Evolutionary conservation across 495 filamentous ascomycete genomes (phyloP), one percentile per base, ranked within the genome.

Genomic region (Trichoderma asperelloides): DNA sequence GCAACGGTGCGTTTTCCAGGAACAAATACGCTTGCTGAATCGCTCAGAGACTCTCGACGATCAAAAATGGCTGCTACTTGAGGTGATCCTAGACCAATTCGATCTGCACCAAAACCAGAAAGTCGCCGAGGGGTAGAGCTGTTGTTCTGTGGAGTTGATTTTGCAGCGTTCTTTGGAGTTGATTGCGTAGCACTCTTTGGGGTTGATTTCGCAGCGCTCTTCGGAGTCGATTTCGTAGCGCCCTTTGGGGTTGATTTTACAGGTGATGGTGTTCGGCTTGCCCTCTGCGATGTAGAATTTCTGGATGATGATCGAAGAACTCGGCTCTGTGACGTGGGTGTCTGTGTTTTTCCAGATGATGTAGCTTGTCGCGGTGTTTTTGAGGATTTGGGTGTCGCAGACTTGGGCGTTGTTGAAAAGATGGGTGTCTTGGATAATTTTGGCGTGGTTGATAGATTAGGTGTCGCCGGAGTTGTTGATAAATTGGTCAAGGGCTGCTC

Each of bases 1-100:
- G 85, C 82, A 57, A 91, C 87, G 41, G 70, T 70, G 72, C 82
- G 69, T 41, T 74, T 71, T 18, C 73, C 76, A 0, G 88, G 85
- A 63, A 85, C 76, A 71, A 95, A 94, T 9, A 80, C 76, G 5
- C 79, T 77, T 13, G 89, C 84, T 18, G 80, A 79, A 64, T 93
- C 87, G 33, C 87, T 85, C 67, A 96, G 87, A 8, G 89, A 91
- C 51, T 79, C 83, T 55, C 91, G 85, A 63, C 87, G 85, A 62
- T 92, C 89, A 41, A 95, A 84, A 28, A 92, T 82, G 27, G 85
- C 88, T 16, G 89, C 84, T 41, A 96, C 85, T 18, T 83, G 85
- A 9, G 91, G 91, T 4, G 91, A 96, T 25, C 91, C 91, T 64
- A 95, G 84, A 5, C 91, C 91, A 69, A 85, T 79, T 67, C 84